Percentiles rank a stretch among this genome's conserved stretches.
Conservation (phyloP, 2,329 filamentous ascomycete species). For the Trichophyton simii region DNA sequence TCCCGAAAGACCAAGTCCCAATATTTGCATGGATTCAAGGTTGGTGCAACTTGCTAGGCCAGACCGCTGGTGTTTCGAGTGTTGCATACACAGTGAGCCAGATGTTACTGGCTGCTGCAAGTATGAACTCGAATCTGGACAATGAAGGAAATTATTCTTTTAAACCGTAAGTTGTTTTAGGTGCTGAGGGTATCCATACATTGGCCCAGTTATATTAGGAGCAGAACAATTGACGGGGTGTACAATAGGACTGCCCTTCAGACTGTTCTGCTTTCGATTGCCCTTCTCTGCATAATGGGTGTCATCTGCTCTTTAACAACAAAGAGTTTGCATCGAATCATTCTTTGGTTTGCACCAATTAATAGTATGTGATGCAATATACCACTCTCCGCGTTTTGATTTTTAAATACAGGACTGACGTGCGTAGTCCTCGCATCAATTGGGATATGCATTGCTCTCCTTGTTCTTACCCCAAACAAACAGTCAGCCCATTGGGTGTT, state of each 20-base stretch:
- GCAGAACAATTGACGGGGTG: slow-evolving; percentile 6
- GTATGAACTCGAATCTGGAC: slow-evolving; percentile 45
- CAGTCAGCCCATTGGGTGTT: slow-evolving; percentile 50
- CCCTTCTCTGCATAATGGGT: slow-evolving; percentile 43
- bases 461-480: slow-evolving; percentile 48
- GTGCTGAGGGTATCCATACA: background rate
- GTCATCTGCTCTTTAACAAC: slow-evolving; percentile 52
- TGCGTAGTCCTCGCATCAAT: slow-evolving; percentile 45
- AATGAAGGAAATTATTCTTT: slow-evolving; percentile 42
- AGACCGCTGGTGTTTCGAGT: slow-evolving; percentile 51
- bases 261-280: slow-evolving; percentile 47
- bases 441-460: slow-evolving; percentile 46
- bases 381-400: background rate
- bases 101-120: slow-evolving; percentile 49
- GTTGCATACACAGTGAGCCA: slow-evolving; percentile 52
- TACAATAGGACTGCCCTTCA: slow-evolving; percentile 41
- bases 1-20: slow-evolving; percentile 47
- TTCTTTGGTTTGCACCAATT: slow-evolving; percentile 55
- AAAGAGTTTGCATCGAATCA: slow-evolving; percentile 45
- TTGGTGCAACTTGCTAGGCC: slow-evolving; percentile 55
- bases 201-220: background rate
- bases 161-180: slow-evolving; percentile 40
- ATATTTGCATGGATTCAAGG: slow-evolving; percentile 54
- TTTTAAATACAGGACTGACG: background rate
- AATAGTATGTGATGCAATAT: slow-evolving; percentile 36